Percentiles rank a stretch among this genome's conserved stretches.
These are phyloP conservation scores for Aureobasidium subglaciale DNA, from an alignment of 2,329 filamentous ascomycete genomes.

Conservation along the genomic window DNA sequence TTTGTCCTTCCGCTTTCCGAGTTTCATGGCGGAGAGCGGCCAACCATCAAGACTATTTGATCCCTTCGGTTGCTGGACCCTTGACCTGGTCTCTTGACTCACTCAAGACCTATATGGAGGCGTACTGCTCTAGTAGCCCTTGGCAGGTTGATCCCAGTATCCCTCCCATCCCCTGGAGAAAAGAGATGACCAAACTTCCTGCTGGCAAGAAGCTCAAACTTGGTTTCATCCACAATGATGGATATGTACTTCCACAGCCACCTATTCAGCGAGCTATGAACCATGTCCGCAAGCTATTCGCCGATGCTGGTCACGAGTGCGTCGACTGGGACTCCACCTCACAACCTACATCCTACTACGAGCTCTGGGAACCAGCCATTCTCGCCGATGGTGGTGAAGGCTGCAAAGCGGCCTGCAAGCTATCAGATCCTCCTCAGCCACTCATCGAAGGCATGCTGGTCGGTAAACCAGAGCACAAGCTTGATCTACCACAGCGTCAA, in stretches of 20 bases:
- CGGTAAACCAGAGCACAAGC: constrained; percentile 43
- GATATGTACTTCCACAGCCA: constrained; percentile 58
- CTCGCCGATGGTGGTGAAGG: constrained; percentile 9
- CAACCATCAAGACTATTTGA: constrained; percentile 27
- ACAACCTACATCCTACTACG: constrained; percentile 1
- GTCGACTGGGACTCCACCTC: constrained; percentile 5
- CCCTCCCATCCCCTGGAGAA: constrained; percentile 50
- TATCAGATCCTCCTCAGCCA: neutral
- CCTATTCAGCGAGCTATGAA: constrained; percentile 53
- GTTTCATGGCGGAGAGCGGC: constrained; percentile 36
- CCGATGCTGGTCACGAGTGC: neutral
- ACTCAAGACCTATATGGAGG: constrained; percentile 47
- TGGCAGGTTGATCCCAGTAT: constrained; percentile 54
- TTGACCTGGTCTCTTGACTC: constrained; percentile 48
- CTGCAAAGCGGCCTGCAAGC: neutral
- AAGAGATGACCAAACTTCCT: constrained; percentile 19
- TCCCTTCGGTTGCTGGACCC: constrained; percentile 45
- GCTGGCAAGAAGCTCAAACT: constrained; percentile 43
- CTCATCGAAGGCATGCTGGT: constrained; percentile 10
- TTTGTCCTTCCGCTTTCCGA: constrained; percentile 36
- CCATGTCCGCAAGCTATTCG: neutral
- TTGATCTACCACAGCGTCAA: constrained; percentile 35
- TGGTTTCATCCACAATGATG: constrained; percentile 59
- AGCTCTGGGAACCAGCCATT: constrained; percentile 5
- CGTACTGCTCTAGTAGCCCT: constrained; percentile 45